Percentiles rank a stretch among this genome's conserved stretches.
phyloP scores from a whole-genome alignment of 2,329 filamentous ascomycete species.

The Ophiocordyceps camponoti-leonardi region DNA sequence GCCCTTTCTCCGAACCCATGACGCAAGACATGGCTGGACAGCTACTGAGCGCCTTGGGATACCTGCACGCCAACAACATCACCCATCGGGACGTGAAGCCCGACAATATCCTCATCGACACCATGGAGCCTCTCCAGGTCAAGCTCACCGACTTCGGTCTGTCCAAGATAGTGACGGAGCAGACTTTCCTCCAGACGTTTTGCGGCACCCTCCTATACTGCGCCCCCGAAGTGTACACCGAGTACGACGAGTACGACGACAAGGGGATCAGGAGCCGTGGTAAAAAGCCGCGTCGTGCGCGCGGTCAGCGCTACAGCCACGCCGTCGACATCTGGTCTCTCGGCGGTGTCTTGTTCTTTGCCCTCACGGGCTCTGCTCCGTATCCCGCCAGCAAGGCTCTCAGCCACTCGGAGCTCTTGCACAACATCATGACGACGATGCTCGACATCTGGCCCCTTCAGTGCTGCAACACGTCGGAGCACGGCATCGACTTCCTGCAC shows the following conservation, averaged over 20 bases:
- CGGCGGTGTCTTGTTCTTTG: constrained; percentile 78
- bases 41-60: constrained; percentile 65
- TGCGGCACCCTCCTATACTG: constrained; percentile 93
- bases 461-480: constrained; percentile 38
- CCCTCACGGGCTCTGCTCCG: constrained; percentile 63
- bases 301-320: constrained; percentile 61
- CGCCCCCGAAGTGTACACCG: constrained; percentile 87
- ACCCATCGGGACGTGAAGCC: constrained; percentile 98
- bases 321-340: constrained; percentile 95
- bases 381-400: constrained; percentile 64
- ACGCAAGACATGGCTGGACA: constrained; percentile 60
- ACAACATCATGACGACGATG: constrained; percentile 68
- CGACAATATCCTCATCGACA: constrained; percentile 83
- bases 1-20: constrained; percentile 46
- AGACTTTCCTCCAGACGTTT: constrained; percentile 90
- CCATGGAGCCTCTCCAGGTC: constrained; percentile 55
- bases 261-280: constrained; percentile 44
- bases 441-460: constrained; percentile 51
- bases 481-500: constrained; percentile 56
- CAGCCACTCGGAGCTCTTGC: constrained; percentile 61
- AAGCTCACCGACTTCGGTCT: constrained; percentile 95
- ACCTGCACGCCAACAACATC: constrained; percentile 75
- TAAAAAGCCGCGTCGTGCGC: constrained; percentile 41
- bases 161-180: constrained; percentile 82
- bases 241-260: constrained; percentile 51